A percentile compares a stretch with the other conserved stretches of the same genome.
These are phyloP conservation scores for Pouteria glomerata DNA, from an alignment of 148 eudicot genomes.

Conservation along the genomic window DNA sequence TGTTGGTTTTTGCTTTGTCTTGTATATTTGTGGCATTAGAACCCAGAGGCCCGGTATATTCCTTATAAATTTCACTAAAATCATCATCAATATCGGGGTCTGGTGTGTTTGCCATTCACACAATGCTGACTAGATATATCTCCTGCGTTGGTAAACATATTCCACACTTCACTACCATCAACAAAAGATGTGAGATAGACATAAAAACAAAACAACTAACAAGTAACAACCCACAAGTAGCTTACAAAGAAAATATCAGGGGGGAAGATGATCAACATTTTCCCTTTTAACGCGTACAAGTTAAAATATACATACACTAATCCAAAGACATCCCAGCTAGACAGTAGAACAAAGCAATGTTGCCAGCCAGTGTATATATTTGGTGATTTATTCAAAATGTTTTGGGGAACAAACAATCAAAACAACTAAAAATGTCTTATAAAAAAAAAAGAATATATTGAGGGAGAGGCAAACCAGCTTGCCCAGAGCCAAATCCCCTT, in stretches of 20 bases:
- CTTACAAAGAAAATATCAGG: neutral
- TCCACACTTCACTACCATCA: constrained; percentile 1
- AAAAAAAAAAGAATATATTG: too few species aligned
- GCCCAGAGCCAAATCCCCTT: too few species aligned
- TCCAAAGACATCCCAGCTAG: neutral
- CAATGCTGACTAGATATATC: neutral
- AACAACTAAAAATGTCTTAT: neutral
- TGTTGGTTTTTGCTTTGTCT: constrained; percentile 43
- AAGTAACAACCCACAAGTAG: neutral
- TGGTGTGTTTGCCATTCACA: constrained; percentile 57
- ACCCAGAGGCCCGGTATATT: constrained; percentile 84
- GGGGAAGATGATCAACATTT: neutral
- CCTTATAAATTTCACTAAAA: constrained; percentile 91
- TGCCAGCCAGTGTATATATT: neutral
- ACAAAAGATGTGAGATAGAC: neutral
- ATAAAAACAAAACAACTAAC: neutral
- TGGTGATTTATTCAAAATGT: neutral
- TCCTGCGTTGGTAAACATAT: constrained; percentile 13
- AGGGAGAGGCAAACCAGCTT: too few species aligned
- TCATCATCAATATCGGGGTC: constrained; percentile 86
- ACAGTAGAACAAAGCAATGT: neutral
- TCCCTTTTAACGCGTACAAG: neutral
- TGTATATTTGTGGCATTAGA: constrained; percentile 45
- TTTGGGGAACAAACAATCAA: neutral
- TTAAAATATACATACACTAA: neutral